phyloP scores from a whole-genome alignment of 225 moss, liverwort and hornwort species.

The Lunularia cruciata region DNA sequence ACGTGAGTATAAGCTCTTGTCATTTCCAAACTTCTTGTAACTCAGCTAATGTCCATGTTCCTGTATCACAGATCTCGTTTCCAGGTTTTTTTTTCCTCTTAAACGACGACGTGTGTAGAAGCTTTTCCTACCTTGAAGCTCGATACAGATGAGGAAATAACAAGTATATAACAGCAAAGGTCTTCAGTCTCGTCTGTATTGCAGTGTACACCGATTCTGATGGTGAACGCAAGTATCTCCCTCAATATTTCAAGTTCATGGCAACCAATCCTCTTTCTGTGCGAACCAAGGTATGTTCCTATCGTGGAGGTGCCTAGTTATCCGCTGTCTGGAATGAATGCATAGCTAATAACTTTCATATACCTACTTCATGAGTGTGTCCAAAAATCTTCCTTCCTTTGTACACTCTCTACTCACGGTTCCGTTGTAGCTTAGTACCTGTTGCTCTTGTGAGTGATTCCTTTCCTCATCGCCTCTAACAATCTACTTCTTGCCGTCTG shows the following conservation, averaged over 20 bases:
- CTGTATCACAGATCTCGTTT: no score
- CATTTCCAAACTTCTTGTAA: neutral
- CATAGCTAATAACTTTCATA: no score
- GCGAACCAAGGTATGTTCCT: constrained; percentile 75
- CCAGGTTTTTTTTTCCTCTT: no score
- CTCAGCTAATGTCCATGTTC: no score
- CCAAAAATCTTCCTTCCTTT: no score
- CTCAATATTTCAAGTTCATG: constrained; percentile 99
- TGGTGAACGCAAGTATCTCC: constrained; percentile 94
- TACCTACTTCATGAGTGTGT: no score
- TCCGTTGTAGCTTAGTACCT: no score
- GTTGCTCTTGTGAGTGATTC: no score
- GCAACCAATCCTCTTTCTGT: constrained; percentile 98
- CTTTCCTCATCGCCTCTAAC: neutral
- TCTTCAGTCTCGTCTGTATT: constrained; percentile 92
- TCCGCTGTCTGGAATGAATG: no score
- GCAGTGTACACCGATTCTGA: constrained; percentile 94
- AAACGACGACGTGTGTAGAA: no score
- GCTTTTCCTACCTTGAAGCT: no score
- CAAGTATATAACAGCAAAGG: constrained; percentile 13
- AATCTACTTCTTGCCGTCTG: constrained; percentile 28
- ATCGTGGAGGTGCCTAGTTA: neutral
- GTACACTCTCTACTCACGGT: no score
- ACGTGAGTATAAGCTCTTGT: constrained; percentile 50
- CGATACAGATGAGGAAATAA: neutral